Conservation (phyloP, 352 stramenopile genomes). For the Aphanomyces euteiches region DNA sequence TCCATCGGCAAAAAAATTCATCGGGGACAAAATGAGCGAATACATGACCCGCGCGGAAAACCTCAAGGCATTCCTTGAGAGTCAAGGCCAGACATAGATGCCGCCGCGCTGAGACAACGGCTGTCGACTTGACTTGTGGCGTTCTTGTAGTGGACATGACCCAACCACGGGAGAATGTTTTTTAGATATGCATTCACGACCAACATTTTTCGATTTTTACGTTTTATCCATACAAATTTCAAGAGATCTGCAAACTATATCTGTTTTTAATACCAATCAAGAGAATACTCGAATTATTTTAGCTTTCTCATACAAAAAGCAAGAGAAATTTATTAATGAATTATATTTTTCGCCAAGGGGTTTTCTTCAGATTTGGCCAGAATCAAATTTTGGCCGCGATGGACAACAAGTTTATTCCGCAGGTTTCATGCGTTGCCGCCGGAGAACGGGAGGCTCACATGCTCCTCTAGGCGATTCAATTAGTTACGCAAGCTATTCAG, state of each 20-base stretch:
- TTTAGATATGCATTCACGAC: constrained; percentile 5
- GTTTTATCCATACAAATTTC: neutral
- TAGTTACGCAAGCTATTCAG: constrained; percentile 82
- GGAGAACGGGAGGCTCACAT: neutral
- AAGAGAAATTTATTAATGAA: neutral
- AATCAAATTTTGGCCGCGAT: constrained; percentile 38
- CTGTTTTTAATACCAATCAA: neutral
- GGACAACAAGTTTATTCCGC: constrained; percentile 89
- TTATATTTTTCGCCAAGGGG: neutral
- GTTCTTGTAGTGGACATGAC: too few species aligned
- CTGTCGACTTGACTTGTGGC: too few species aligned
- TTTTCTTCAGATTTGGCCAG: neutral
- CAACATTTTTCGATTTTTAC: neutral
- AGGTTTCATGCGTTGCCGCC: constrained; percentile 32
- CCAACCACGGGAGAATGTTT: too few species aligned
- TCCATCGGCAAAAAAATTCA: too few species aligned
- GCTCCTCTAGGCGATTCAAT: constrained; percentile 62
- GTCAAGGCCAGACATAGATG: too few species aligned
- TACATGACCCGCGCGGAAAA: too few species aligned
- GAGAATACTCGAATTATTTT: too few species aligned
- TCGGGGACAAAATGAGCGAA: too few species aligned
- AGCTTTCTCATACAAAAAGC: too few species aligned
- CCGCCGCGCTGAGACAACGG: too few species aligned
- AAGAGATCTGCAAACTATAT: neutral
- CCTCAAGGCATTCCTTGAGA: too few species aligned